phyloP scores from a whole-genome alignment of 2,329 filamentous ascomycete genomes.

The Esteya vermicola region DNA sequence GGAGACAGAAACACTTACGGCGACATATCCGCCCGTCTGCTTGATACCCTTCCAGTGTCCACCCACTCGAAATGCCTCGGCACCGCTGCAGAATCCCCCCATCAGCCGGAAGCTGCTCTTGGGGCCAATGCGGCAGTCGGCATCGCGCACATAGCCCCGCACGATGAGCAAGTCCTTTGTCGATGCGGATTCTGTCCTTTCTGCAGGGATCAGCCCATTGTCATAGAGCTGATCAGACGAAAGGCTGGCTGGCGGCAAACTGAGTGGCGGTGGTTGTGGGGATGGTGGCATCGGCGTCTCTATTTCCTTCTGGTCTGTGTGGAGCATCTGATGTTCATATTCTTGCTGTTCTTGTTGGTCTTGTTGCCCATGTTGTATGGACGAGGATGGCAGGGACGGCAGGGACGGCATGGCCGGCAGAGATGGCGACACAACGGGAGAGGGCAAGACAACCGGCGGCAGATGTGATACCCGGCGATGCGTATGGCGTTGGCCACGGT shows the following conservation, averaged over 20 bases:
- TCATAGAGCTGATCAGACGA: slow-evolving; percentile 3
- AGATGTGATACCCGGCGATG: not conserved
- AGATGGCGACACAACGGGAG: not conserved
- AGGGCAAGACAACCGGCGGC: not conserved
- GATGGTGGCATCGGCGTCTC: not conserved
- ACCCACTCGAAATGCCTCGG: slow-evolving; percentile 19
- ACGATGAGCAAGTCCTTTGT: slow-evolving; percentile 3
- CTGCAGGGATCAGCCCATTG: slow-evolving; percentile 7
- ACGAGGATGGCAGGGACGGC: not conserved
- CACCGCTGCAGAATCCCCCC: slow-evolving; percentile 24
- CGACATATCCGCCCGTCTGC: slow-evolving; percentile 14
- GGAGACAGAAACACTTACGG: slow-evolving; percentile 2
- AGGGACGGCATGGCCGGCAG: not conserved
- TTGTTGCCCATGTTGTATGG: slow-evolving; percentile 6
- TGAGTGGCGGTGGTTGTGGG: not conserved
- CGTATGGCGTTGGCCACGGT: not conserved
- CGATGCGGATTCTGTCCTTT: slow-evolving; percentile 1
- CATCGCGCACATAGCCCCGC: slow-evolving; percentile 9
- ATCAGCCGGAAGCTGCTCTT: slow-evolving; percentile 21
- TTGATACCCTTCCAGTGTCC: slow-evolving; percentile 22
- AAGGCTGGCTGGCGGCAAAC: slow-evolving; percentile 1
- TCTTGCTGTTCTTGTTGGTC: not conserved
- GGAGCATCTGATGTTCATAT: not conserved
- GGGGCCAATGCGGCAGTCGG: slow-evolving; percentile 19
- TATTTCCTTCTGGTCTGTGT: not conserved